phyloP scores from a whole-genome alignment of 1,139 yeast species.

The Kluyveromyces sp. region DNA sequence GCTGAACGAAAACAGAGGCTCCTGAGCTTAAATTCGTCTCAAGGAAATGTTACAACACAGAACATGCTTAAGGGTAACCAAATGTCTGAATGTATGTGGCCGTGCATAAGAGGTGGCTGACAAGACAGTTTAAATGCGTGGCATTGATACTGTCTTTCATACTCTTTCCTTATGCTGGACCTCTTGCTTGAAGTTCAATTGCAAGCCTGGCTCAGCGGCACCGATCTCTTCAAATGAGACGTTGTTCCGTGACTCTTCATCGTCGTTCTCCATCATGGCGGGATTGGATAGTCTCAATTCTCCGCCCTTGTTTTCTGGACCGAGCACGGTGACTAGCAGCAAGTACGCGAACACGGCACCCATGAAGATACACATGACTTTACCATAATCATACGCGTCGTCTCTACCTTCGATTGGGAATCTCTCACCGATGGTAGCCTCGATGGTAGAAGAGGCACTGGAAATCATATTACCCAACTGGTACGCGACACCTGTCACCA shows the following conservation, averaged over 20 bases:
- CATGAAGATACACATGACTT: constrained; percentile 76
- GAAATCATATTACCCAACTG: constrained; percentile 82
- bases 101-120: too few species aligned
- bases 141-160: too few species aligned
- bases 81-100: too few species aligned
- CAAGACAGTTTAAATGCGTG: too few species aligned
- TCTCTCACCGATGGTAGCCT: constrained; percentile 61
- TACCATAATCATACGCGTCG: constrained; percentile 44
- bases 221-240: constrained; percentile 3
- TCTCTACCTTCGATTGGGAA: constrained; percentile 43
- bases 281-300: constrained; percentile 14
- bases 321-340: constrained; percentile 51
- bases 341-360: constrained; percentile 69
- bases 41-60: too few species aligned
- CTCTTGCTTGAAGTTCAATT: constrained; percentile 8
- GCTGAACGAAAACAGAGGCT: too few species aligned
- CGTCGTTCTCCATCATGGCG: neutral
- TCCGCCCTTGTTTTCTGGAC: constrained; percentile 61
- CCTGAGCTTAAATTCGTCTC: too few species aligned
- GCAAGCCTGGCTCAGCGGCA: neutral
- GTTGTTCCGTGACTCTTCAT: constrained; percentile 2
- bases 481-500: constrained; percentile 63
- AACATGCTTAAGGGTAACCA: too few species aligned
- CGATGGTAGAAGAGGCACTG: constrained; percentile 79
- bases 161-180: constrained; percentile 8